These are phyloP conservation scores for Hypoxylon subgilvum DNA, from an alignment of 495 filamentous ascomycete genomes.

Conservation along the genomic window DNA sequence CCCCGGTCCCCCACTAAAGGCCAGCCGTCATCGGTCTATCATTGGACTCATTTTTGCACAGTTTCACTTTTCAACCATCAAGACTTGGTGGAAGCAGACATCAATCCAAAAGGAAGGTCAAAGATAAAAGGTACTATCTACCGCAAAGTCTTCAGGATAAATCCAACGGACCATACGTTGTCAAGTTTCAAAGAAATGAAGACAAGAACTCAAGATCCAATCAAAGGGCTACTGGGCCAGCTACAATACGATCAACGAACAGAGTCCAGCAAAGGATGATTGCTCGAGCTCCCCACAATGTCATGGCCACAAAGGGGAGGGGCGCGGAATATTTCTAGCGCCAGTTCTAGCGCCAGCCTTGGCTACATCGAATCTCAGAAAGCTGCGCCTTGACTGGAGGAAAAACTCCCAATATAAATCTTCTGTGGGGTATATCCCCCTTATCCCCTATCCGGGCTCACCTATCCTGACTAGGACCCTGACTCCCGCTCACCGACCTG, in stretches of 20 bases:
- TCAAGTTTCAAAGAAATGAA: too few species aligned
- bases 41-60: conserved; percentile 22
- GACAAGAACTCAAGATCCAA: too few species aligned
- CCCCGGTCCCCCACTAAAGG: conserved; percentile 18
- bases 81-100: neutral
- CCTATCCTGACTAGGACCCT: too few species aligned
- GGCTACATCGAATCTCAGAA: conserved; percentile 18
- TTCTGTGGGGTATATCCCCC: conserved; percentile 26
- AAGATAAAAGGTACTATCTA: conserved; percentile 2
- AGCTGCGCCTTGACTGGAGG: conserved; percentile 25
- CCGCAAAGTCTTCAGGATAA: conserved; percentile 19
- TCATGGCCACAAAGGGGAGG: neutral
- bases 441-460: conserved; percentile 23
- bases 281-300: conserved; percentile 21
- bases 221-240: too few species aligned
- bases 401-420: conserved; percentile 32
- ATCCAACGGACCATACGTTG: too few species aligned
- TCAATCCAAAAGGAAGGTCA: conserved; percentile 20
- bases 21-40: conserved; percentile 24
- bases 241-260: conserved; percentile 1
- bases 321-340: conserved; percentile 19
- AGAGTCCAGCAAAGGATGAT: conserved; percentile 26
- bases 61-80: too few species aligned
- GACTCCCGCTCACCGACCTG: conserved; percentile 13
- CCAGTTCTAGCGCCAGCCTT: conserved; percentile 4